Evolutionary conservation across 345 rosid species (phyloP).

Genomic region (Triadica sebifera): DNA sequence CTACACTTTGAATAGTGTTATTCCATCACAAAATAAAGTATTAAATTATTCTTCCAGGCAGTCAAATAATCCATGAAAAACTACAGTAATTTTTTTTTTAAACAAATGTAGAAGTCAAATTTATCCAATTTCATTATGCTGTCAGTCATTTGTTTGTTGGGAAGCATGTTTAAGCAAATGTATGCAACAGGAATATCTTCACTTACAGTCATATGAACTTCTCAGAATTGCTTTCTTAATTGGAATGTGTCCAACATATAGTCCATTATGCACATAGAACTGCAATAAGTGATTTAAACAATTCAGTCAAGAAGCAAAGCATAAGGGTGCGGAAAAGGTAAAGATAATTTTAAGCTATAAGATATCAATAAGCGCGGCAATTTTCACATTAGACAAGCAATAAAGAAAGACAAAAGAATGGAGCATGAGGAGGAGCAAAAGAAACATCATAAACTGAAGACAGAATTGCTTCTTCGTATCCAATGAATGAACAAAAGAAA

Average conservation of each 20-base stretch:
- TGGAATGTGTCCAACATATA: slow-evolving; percentile 23
- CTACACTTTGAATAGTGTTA: background rate
- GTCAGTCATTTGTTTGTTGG: background rate
- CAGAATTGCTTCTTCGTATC: no score
- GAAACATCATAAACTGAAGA: no score
- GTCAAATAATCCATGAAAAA: background rate
- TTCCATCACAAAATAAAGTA: background rate
- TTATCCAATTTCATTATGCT: background rate
- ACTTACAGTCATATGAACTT: slow-evolving; percentile 43
- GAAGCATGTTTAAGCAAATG: background rate
- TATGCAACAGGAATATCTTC: background rate
- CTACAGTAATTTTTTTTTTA: background rate
- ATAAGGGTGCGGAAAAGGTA: background rate
- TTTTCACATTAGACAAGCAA: background rate
- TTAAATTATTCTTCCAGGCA: background rate
- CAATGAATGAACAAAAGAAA: background rate
- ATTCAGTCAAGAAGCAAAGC: slow-evolving; percentile 6
- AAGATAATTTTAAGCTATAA: background rate
- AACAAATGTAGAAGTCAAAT: background rate
- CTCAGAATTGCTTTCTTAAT: slow-evolving; percentile 22
- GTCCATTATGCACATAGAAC: slow-evolving; percentile 34
- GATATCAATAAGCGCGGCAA: background rate
- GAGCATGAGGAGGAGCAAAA: no score
- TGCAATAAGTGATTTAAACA: slow-evolving; percentile 28
- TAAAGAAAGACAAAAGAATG: background rate